phyloP scores from a whole-genome alignment of 1,139 yeast genomes.

The Yarrowia galli region DNA sequence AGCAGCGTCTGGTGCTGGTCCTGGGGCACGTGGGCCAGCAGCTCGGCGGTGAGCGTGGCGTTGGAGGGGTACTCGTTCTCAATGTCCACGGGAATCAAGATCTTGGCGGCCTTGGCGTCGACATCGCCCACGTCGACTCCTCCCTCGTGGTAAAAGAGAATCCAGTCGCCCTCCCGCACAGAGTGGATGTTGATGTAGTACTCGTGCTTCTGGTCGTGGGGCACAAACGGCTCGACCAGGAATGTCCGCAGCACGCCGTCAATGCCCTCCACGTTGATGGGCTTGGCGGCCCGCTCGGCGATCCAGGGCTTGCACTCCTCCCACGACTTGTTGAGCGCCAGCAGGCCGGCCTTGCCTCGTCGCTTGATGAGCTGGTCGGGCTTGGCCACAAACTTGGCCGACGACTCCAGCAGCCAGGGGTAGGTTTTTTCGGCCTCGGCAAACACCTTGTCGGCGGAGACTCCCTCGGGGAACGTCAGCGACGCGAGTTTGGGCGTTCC shows the following conservation, averaged over 20 bases:
- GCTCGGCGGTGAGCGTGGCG: slow-evolving; percentile 48
- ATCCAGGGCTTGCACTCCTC: slow-evolving; percentile 55
- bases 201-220: slow-evolving; percentile 57
- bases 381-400: slow-evolving; percentile 56
- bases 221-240: slow-evolving; percentile 58
- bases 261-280: slow-evolving; percentile 54
- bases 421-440: slow-evolving; percentile 52
- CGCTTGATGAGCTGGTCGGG: slow-evolving; percentile 59
- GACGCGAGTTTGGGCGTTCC: slow-evolving; percentile 54
- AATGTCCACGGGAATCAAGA: slow-evolving; percentile 56
- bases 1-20: slow-evolving; percentile 54
- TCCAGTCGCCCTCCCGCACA: slow-evolving; percentile 58
- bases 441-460: slow-evolving; percentile 50
- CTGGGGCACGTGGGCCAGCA: slow-evolving; percentile 54
- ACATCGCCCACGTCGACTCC: slow-evolving; percentile 60
- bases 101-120: slow-evolving; percentile 56
- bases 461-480: slow-evolving; percentile 50
- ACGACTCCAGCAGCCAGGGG: slow-evolving; percentile 54
- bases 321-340: slow-evolving; percentile 58
- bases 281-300: slow-evolving; percentile 54
- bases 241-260: slow-evolving; percentile 54
- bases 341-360: slow-evolving; percentile 57
- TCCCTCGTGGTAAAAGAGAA: slow-evolving; percentile 58
- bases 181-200: slow-evolving; percentile 59
- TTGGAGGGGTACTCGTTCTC: slow-evolving; percentile 54